These are phyloP conservation scores for Leccinum uliginosum DNA, from an alignment of 768 basidiomycete species.

Conservation along the genomic window DNA sequence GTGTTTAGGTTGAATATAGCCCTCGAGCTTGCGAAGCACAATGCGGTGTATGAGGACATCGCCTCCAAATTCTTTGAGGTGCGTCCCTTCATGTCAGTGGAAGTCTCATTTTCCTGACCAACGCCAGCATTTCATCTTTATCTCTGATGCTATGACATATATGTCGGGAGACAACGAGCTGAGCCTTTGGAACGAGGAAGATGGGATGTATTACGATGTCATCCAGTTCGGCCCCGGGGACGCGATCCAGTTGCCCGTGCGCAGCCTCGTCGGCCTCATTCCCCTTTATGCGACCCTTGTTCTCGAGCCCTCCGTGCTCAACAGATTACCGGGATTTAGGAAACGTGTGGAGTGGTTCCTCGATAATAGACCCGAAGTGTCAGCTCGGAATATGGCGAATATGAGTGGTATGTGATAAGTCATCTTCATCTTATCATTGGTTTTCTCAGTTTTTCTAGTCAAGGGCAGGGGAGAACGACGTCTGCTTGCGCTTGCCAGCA, in stretches of 20 bases:
- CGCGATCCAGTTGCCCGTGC: constrained; percentile 87
- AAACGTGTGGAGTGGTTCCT: constrained; percentile 99
- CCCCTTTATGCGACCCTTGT: constrained; percentile 94
- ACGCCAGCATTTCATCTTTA: constrained; percentile 90
- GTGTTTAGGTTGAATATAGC: constrained; percentile 85
- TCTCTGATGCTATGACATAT: constrained; percentile 98
- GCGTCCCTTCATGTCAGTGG: constrained; percentile 2
- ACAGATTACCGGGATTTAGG: constrained; percentile 95
- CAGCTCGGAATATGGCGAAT: constrained; percentile 91
- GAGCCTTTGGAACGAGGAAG: constrained; percentile 93
- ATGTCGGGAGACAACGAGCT: constrained; percentile 70
- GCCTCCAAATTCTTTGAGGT: constrained; percentile 97
- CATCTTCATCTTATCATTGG: neutral
- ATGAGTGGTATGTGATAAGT: constrained; percentile 62
- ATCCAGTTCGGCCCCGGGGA: constrained; percentile 81
- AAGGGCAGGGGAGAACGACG: constrained; percentile 82
- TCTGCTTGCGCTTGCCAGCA: constrained; percentile 84
- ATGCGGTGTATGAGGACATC: constrained; percentile 96
- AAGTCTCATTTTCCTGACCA: constrained; percentile 13
- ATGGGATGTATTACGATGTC: constrained; percentile 98
- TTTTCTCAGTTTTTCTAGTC: constrained; percentile 19
- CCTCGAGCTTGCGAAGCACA: constrained; percentile 95
- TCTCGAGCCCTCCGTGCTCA: constrained; percentile 83
- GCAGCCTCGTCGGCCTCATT: constrained; percentile 95
- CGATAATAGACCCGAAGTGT: constrained; percentile 84